These are phyloP conservation scores for Aspergillus phoenicis DNA, from an alignment of 2,329 filamentous ascomycete genomes.

Conservation along the genomic window DNA sequence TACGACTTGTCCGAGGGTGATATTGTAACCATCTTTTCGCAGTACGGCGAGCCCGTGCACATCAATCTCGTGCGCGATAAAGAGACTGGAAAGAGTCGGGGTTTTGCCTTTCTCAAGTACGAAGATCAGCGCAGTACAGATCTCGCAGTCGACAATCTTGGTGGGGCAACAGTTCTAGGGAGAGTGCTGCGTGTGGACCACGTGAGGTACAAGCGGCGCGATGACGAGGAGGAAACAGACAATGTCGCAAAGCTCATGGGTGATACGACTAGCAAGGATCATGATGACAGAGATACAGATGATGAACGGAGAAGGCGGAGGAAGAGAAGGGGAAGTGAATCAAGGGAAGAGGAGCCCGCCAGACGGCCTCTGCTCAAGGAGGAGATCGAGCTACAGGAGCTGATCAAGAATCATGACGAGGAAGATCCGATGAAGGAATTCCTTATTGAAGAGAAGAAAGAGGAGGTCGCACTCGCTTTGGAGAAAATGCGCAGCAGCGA, in stretches of 20 bases:
- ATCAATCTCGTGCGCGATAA: conserved; percentile 92
- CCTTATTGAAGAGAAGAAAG: conserved; percentile 86
- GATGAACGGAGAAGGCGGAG: conserved; percentile 39
- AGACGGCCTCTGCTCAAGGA: conserved; percentile 71
- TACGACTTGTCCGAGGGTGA: conserved; percentile 95
- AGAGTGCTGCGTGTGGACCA: conserved; percentile 86
- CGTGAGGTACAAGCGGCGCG: conserved; percentile 83
- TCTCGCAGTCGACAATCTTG: conserved; percentile 92
- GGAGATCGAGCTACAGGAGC: conserved; percentile 73
- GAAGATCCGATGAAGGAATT: conserved; percentile 98
- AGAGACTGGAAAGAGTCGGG: conserved; percentile 91
- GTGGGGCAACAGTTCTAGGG: conserved; percentile 80
- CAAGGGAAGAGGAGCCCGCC: conserved; percentile 44
- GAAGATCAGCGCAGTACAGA: conserved; percentile 97
- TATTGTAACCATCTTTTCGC: conserved; percentile 92
- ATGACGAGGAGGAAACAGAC: conserved; percentile 62
- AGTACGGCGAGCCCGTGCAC: conserved; percentile 93
- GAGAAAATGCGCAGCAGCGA: conserved; percentile 57
- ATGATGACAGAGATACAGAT: conserved; percentile 40
- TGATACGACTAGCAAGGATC: conserved; percentile 41
- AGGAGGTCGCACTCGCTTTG: conserved; percentile 75
- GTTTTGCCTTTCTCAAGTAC: conserved; percentile 96
- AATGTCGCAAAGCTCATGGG: conserved; percentile 54
- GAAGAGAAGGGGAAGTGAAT: conserved; percentile 44
- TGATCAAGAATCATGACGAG: conserved; percentile 82